These are phyloP conservation scores for Yarrowia osloensis DNA, from an alignment of 805 yeast species.

Conservation along the genomic window DNA sequence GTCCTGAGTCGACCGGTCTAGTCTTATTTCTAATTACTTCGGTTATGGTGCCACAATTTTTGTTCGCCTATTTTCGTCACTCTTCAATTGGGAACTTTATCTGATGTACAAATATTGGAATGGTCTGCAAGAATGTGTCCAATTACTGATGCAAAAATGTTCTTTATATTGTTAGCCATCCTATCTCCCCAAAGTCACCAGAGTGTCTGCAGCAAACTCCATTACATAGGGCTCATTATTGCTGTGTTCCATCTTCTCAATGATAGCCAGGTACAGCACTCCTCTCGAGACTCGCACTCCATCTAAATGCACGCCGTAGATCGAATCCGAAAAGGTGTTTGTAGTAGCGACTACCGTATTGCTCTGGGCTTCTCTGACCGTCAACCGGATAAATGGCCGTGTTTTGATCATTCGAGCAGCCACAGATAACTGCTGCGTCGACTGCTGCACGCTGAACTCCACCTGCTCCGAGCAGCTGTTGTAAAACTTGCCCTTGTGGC, in stretches of 20 bases:
- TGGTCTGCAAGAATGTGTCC: too few species aligned
- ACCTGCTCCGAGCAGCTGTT: conserved; percentile 23
- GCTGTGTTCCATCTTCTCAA: conserved; percentile 20
- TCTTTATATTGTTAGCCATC: not conserved
- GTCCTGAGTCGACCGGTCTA: too few species aligned
- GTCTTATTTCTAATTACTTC: too few species aligned
- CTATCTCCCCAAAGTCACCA: not conserved
- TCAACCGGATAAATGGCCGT: not conserved
- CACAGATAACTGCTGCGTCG: not conserved
- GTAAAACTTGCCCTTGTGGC: not conserved
- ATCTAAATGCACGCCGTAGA: conserved; percentile 15
- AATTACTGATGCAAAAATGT: not conserved
- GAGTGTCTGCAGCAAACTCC: not conserved
- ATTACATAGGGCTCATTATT: not conserved
- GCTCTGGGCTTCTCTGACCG: not conserved
- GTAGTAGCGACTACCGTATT: not conserved
- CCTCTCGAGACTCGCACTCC: not conserved
- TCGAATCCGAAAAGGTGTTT: conserved; percentile 9
- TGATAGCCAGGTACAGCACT: not conserved
- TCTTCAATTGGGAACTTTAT: too few species aligned
- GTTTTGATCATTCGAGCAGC: conserved; percentile 11
- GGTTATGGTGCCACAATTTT: too few species aligned
- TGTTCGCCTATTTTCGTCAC: too few species aligned
- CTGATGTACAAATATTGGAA: too few species aligned
- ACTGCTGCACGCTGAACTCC: conserved; percentile 7